phyloP scores from a whole-genome alignment of 768 basidiomycete genomes.

The Suillus clintonianus region DNA sequence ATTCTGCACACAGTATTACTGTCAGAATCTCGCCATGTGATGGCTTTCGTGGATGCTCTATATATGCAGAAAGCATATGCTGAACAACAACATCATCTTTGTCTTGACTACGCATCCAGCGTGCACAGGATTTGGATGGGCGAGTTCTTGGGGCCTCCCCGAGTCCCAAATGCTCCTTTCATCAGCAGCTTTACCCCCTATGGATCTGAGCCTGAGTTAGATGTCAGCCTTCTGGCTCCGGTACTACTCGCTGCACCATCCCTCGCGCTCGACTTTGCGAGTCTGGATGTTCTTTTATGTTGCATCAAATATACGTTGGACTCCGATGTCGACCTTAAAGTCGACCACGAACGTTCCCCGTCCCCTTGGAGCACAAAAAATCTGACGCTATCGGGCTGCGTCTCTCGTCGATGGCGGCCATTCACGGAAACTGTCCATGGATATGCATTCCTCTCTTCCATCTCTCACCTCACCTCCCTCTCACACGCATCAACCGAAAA shows the following conservation, averaged over 20 bases:
- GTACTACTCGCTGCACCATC: slow-evolving; percentile 2
- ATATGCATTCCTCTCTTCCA: slow-evolving; percentile 31
- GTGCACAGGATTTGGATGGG: slow-evolving; percentile 40
- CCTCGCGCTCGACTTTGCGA: slow-evolving; percentile 35
- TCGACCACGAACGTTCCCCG: slow-evolving; percentile 22
- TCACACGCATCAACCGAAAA: neutral
- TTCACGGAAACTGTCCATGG: slow-evolving; percentile 33
- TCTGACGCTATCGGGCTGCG: slow-evolving; percentile 35
- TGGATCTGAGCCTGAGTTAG: neutral
- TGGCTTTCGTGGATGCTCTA: slow-evolving; percentile 35
- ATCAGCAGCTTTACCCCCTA: neutral
- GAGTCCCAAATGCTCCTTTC: neutral
- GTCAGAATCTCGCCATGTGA: neutral
- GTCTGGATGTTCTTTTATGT: slow-evolving; percentile 38
- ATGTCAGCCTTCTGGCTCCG: slow-evolving; percentile 20
- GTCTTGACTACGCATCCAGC: slow-evolving; percentile 31
- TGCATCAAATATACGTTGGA: slow-evolving; percentile 20
- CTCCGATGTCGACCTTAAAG: neutral
- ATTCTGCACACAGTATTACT: slow-evolving; percentile 43
- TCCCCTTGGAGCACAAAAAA: slow-evolving; percentile 15
- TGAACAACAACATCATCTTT: slow-evolving; percentile 19
- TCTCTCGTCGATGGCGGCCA: slow-evolving; percentile 32
- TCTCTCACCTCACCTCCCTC: slow-evolving; percentile 39
- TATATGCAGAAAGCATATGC: slow-evolving; percentile 23
- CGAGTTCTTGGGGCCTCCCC: slow-evolving; percentile 27